Evolutionary conservation across 129 eudicot genomes (phyloP).

Genomic region (Gnaphalium uliginosum): DNA sequence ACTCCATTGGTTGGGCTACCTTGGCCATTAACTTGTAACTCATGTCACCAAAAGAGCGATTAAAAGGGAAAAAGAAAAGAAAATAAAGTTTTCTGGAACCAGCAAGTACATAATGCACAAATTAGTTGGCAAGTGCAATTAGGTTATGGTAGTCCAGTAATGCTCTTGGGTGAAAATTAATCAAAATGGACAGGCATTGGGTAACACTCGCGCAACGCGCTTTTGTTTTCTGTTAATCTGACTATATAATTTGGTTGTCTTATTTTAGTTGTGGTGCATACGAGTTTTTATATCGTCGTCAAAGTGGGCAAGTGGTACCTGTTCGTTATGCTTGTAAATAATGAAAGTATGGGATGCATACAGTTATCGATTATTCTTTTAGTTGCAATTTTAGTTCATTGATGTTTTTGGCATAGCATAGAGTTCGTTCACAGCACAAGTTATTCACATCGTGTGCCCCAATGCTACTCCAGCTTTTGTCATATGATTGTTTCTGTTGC

Average conservation of each 20-base stretch:
- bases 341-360: background rate
- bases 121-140: background rate
- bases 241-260: background rate
- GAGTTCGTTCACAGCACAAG: too few species aligned
- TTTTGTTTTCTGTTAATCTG: background rate
- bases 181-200: background rate
- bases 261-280: background rate
- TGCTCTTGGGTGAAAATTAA: background rate
- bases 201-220: background rate
- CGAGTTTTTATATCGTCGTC: background rate
- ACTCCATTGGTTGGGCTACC: constrained; percentile 80
- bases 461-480: too few species aligned
- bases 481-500: too few species aligned
- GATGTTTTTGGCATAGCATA: too few species aligned
- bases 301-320: background rate
- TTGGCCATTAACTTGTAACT: constrained; percentile 35
- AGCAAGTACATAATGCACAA: background rate
- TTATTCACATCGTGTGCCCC: too few species aligned
- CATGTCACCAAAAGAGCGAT: too few species aligned
- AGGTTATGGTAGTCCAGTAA: background rate
- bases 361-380: background rate
- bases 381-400: background rate
- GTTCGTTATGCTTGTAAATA: background rate
- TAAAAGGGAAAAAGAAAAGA: too few species aligned
- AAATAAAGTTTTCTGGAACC: background rate